Evolutionary conservation across 805 yeast species (phyloP).

Genomic region (Candida wancherniae): DNA sequence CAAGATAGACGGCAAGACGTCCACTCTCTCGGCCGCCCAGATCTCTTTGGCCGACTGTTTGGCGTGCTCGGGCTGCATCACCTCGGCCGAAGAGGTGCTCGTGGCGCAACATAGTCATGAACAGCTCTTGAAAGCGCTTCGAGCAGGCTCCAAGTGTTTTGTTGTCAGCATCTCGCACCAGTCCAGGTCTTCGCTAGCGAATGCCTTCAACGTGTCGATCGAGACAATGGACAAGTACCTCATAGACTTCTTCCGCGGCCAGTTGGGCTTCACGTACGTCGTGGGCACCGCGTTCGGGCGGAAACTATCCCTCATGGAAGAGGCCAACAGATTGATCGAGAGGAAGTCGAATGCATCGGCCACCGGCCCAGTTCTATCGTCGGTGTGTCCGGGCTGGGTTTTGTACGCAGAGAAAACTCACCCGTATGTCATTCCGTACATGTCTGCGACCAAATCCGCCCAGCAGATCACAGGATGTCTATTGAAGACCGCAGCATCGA

Average conservation of each 20-base stretch:
- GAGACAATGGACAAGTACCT: constrained; percentile 58
- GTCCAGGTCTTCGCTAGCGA: constrained; percentile 74
- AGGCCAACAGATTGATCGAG: constrained; percentile 39
- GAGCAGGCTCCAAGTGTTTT: constrained; percentile 34
- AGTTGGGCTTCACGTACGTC: constrained; percentile 64
- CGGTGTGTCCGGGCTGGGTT: constrained; percentile 95
- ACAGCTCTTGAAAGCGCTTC: constrained; percentile 62
- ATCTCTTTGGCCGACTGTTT: constrained; percentile 88
- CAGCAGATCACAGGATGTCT: constrained; percentile 88
- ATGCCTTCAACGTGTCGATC: constrained; percentile 52
- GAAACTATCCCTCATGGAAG: constrained; percentile 50
- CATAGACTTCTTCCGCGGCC: constrained; percentile 50
- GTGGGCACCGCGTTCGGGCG: constrained; percentile 87
- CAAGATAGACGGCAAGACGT: constrained; percentile 48
- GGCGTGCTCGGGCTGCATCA: constrained; percentile 96
- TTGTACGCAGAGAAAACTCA: constrained; percentile 94
- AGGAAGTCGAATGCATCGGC: constrained; percentile 27
- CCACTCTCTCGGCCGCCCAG: constrained; percentile 68
- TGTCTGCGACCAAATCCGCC: constrained; percentile 79
- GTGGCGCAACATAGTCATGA: constrained; percentile 87
- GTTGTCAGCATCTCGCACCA: constrained; percentile 85
- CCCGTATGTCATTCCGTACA: constrained; percentile 66
- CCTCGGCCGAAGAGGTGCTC: constrained; percentile 93
- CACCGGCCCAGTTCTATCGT: constrained; percentile 55
- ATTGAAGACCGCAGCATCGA: constrained; percentile 49